phyloP scores from a whole-genome alignment of 768 basidiomycete species.

The Pulveroboletus sp. region DNA sequence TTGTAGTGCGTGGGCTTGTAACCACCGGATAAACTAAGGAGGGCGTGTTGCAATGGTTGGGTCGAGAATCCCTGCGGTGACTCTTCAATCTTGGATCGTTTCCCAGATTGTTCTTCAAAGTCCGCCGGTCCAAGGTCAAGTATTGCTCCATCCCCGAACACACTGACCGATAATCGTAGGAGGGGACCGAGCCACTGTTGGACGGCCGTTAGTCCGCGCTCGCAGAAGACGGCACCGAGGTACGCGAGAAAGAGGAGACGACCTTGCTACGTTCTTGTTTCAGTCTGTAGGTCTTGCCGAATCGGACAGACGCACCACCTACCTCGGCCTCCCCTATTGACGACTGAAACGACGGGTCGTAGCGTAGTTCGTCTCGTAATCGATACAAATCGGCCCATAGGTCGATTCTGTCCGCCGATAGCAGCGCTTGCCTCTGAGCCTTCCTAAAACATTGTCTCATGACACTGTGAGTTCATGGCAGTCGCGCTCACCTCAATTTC shows the following conservation, averaged over 20 bases:
- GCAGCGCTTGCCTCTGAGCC: conserved; percentile 21
- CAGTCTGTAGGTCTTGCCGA: conserved; percentile 11
- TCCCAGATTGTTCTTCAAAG: conserved; percentile 28
- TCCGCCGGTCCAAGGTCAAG: conserved; percentile 20
- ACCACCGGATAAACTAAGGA: conserved; percentile 8
- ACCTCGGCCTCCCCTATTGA: conserved; percentile 35
- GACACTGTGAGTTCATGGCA: conserved; percentile 9
- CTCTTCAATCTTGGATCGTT: conserved; percentile 29
- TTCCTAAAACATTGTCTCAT: conserved; percentile 25
- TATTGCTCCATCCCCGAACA: conserved; percentile 13
- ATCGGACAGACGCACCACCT: conserved; percentile 20
- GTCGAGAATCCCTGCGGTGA: conserved; percentile 29
- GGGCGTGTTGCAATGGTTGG: conserved; percentile 21
- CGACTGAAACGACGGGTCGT: conserved; percentile 27
- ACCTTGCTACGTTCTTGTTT: conserved; percentile 42
- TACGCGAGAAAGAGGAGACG: conserved; percentile 59
- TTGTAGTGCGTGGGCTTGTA: conserved; percentile 29
- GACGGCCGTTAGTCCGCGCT: conserved; percentile 48
- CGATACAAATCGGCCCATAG: conserved; percentile 37
- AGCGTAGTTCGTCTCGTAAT: conserved; percentile 32
- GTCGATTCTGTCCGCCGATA: conserved; percentile 32
- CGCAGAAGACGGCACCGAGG: conserved; percentile 57
- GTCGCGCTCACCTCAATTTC: conserved; percentile 49
- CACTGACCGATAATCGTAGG: conserved; percentile 25
- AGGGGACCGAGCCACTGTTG: conserved; percentile 52